These are phyloP conservation scores for Durotheca rogersii DNA, from an alignment of 495 filamentous ascomycete genomes.

Conservation along the genomic window DNA sequence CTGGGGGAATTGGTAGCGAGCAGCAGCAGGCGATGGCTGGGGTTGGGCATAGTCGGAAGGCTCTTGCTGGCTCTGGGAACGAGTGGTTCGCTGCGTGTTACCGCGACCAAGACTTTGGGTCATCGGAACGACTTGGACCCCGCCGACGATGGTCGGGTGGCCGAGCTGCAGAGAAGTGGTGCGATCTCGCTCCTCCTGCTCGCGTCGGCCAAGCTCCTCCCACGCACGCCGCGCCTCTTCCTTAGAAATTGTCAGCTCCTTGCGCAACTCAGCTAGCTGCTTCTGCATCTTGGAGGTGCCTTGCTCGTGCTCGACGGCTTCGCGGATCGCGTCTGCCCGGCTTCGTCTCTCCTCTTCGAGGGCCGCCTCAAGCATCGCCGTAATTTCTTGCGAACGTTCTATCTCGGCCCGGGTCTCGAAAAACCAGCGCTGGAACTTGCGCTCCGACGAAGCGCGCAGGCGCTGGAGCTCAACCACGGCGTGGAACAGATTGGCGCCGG, in stretches of 20 bases:
- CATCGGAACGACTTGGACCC: conserved; percentile 97
- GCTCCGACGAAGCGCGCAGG: conserved; percentile 90
- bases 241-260: conserved; percentile 91
- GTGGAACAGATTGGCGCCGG: conserved; percentile 95
- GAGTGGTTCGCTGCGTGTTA: conserved; percentile 48
- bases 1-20: conserved; percentile 40
- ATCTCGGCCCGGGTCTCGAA: conserved; percentile 89
- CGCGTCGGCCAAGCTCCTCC: conserved; percentile 92
- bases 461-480: conserved; percentile 95
- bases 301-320: conserved; percentile 62
- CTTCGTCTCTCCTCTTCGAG: conserved; percentile 71
- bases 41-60: conserved; percentile 42
- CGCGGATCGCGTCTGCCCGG: conserved; percentile 62
- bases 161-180: conserved; percentile 81
- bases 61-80: conserved; percentile 43
- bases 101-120: conserved; percentile 72
- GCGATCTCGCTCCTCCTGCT: conserved; percentile 94
- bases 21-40: conserved; percentile 34
- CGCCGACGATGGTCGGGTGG: conserved; percentile 84
- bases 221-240: conserved; percentile 94
- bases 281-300: conserved; percentile 71
- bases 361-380: conserved; percentile 72
- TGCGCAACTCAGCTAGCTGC: conserved; percentile 77
- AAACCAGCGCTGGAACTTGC: conserved; percentile 99
- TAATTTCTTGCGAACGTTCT: conserved; percentile 81